phyloP scores from a whole-genome alignment of 2,329 filamentous ascomycete species.

The Pseudogymnoascus sp. region DNA sequence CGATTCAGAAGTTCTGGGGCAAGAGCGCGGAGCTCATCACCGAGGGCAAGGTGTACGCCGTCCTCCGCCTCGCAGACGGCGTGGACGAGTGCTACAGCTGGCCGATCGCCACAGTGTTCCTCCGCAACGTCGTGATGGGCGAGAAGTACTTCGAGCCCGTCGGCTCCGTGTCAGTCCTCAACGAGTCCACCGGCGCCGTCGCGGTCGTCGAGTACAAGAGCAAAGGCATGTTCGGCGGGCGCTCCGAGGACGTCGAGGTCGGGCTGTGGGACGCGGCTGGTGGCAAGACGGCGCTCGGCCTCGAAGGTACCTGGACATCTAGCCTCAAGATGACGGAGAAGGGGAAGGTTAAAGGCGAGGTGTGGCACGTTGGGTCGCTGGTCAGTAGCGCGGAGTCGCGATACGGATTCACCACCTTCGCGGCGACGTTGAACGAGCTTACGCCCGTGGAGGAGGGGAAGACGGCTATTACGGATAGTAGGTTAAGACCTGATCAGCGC shows the following conservation, averaged over 20 bases:
- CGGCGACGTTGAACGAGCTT: conserved; percentile 78
- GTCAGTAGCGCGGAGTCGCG: conserved; percentile 72
- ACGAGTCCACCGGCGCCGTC: conserved; percentile 76
- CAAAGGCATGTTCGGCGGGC: conserved; percentile 94
- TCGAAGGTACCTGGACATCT: conserved; percentile 79
- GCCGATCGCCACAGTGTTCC: conserved; percentile 79
- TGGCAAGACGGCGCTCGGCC: conserved; percentile 53
- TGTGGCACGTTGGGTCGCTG: conserved; percentile 73
- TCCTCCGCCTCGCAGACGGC: conserved; percentile 56
- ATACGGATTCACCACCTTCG: conserved; percentile 85
- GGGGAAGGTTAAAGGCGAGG: conserved; percentile 53
- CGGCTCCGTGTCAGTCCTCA: conserved; percentile 76
- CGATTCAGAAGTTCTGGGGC: conserved; percentile 96
- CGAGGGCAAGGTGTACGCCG: conserved; percentile 75
- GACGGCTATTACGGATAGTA: conserved; percentile 72
- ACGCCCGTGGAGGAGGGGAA: conserved; percentile 68
- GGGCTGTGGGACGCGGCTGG: conserved; percentile 64
- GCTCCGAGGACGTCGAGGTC: conserved; percentile 80
- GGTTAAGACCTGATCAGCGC: conserved; percentile 80
- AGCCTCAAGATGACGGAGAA: conserved; percentile 59
- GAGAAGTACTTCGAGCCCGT: conserved; percentile 98
- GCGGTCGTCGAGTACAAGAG: conserved; percentile 85
- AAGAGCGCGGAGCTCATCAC: conserved; percentile 93
- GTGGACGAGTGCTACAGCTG: conserved; percentile 80
- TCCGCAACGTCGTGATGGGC: conserved; percentile 93